Percentiles rank a stretch among this genome's conserved stretches.
These are phyloP conservation scores for Claviceps purpurea DNA, from an alignment of 2,329 filamentous ascomycete genomes.

Conservation along the genomic window DNA sequence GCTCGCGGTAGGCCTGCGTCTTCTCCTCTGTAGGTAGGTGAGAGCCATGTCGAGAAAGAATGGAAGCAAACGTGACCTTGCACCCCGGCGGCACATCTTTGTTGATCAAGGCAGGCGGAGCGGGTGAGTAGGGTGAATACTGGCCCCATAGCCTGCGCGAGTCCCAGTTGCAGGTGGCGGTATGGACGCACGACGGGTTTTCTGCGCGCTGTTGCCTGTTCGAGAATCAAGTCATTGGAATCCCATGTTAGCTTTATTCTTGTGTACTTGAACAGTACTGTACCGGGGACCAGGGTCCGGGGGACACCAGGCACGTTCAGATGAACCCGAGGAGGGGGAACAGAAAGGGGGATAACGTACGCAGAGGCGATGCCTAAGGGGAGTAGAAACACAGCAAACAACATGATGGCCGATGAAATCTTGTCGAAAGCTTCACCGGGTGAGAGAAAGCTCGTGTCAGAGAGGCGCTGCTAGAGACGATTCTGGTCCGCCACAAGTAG, in stretches of 20 bases:
- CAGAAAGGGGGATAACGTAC: constrained; percentile 3
- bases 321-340: not conserved
- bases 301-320: no score
- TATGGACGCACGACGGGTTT: not conserved
- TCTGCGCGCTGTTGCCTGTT: constrained; percentile 6
- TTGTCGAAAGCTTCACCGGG: constrained; percentile 5
- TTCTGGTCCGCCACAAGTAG: constrained; percentile 3
- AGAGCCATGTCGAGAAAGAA: constrained; percentile 75
- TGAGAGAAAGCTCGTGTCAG: not conserved
- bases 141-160: constrained; percentile 68
- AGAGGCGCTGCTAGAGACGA: not conserved
- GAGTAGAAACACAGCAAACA: constrained; percentile 7
- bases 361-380: constrained; percentile 7
- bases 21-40: constrained; percentile 65
- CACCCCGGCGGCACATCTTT: constrained; percentile 50
- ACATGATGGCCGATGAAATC: constrained; percentile 8
- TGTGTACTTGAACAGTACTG: not conserved
- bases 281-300: not conserved
- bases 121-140: constrained; percentile 73
- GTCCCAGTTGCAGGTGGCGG: constrained; percentile 36
- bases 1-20: constrained; percentile 45
- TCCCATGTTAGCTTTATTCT: not conserved
- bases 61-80: constrained; percentile 62
- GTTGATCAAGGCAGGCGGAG: constrained; percentile 48
- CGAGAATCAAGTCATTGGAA: not conserved